Conservation (phyloP, 1,139 yeast species). For the Hansenula lynferdii region DNA sequence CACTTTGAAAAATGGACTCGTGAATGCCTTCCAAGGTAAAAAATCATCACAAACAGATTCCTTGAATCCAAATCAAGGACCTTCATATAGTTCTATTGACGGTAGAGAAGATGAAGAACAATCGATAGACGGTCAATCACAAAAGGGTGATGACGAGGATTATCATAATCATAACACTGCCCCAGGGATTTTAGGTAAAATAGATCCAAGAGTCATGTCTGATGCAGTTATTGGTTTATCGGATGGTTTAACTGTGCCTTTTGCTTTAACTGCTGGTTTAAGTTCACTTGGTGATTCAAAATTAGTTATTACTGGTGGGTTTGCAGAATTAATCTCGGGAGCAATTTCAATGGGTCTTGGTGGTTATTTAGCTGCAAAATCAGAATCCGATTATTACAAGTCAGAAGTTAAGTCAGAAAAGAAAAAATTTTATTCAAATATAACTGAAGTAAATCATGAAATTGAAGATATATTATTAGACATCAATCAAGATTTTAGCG, state of each 20-base stretch:
- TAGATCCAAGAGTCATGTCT: slow-evolving; percentile 72
- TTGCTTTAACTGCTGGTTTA: slow-evolving; percentile 79
- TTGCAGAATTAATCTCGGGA: slow-evolving; percentile 80
- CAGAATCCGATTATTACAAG: slow-evolving; percentile 68
- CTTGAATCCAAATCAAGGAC: slow-evolving; percentile 11
- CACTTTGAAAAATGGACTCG: slow-evolving; percentile 29
- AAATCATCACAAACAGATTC: slow-evolving; percentile 1
- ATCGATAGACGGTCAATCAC: neutral
- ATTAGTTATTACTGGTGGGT: slow-evolving; percentile 78
- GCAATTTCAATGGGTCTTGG: slow-evolving; percentile 87
- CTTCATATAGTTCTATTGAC: slow-evolving; percentile 7
- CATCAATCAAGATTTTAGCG: slow-evolving; percentile 50
- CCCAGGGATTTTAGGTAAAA: slow-evolving; percentile 24
- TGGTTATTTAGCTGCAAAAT: slow-evolving; percentile 75
- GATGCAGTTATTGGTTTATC: slow-evolving; percentile 76
- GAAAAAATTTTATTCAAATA: slow-evolving; percentile 59
- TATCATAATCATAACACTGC: slow-evolving; percentile 4
- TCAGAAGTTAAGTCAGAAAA: slow-evolving; percentile 72
- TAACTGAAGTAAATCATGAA: slow-evolving; percentile 58
- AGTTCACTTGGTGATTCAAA: slow-evolving; percentile 72
- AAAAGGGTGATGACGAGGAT: slow-evolving; percentile 6
- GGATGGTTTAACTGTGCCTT: slow-evolving; percentile 81
- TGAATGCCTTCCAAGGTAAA: slow-evolving; percentile 16
- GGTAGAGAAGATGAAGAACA: slow-evolving; percentile 7
- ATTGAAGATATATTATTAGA: slow-evolving; percentile 69